Conservation (phyloP, 345 rosid species). For the Acer saccharum region DNA sequence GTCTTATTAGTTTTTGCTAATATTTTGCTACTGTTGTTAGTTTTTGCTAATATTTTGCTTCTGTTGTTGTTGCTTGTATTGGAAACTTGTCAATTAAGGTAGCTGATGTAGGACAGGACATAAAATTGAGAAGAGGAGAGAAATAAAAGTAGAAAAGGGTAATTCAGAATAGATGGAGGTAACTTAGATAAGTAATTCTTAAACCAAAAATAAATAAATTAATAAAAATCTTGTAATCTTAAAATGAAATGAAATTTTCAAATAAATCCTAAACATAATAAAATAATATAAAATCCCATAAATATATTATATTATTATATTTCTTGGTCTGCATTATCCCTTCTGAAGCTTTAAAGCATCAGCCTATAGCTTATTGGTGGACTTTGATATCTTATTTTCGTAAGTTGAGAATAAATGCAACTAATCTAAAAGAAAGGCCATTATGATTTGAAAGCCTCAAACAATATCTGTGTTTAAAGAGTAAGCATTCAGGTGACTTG, state of each 20-base stretch:
- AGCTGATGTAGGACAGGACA: not conserved
- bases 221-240: not conserved
- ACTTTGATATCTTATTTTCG: not conserved
- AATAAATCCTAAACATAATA: not conserved
- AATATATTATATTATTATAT: no score
- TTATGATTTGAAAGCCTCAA: not conserved
- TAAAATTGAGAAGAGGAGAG: not conserved
- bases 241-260: not conserved
- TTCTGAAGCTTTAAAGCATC: slow-evolving; percentile 1
- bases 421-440: not conserved
- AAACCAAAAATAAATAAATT: not conserved
- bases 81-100: not conserved
- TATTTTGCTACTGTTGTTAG: not conserved
- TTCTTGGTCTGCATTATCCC: not conserved
- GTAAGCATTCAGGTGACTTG: not conserved
- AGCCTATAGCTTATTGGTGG: not conserved
- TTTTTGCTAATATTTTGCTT: slow-evolving; percentile 12
- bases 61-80: not conserved
- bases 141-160: not conserved
- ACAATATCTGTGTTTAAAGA: not conserved
- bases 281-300: no score
- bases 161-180: not conserved
- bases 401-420: not conserved
- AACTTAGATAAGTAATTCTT: not conserved
- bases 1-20: slow-evolving; percentile 16